Evolutionary conservation across 345 rosid species (phyloP).

Genomic region (Hibiscus trionum): DNA sequence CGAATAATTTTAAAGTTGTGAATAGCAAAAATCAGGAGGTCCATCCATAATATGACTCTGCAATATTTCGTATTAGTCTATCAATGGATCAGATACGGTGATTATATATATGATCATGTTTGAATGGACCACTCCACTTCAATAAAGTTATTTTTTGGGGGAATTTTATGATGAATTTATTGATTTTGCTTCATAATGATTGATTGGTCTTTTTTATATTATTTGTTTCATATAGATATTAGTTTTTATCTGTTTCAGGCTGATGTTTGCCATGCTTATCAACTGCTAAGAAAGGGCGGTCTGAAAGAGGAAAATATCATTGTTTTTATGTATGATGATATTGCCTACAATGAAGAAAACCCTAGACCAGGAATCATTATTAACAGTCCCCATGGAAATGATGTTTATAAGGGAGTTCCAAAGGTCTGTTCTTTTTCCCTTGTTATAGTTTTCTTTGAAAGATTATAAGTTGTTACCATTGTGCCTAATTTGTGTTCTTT

Average conservation of each 20-base stretch:
- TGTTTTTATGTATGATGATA: conserved; percentile 95
- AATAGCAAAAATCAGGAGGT: too few species aligned
- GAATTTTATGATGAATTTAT: background rate
- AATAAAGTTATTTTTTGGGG: conserved; percentile 1
- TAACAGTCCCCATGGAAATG: conserved; percentile 69
- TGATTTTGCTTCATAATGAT: background rate
- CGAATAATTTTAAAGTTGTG: too few species aligned
- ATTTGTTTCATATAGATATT: background rate
- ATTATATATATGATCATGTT: background rate
- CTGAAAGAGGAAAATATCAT: conserved; percentile 88
- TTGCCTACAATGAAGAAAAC: conserved; percentile 64
- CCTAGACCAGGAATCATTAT: conserved; percentile 82
- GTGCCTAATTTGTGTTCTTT: conserved; percentile 3
- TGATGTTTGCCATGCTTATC: conserved; percentile 93
- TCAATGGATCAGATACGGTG: too few species aligned
- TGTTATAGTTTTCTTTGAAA: background rate
- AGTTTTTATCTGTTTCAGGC: conserved; percentile 32
- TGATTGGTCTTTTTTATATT: background rate
- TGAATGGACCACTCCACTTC: background rate
- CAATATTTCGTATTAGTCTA: too few species aligned
- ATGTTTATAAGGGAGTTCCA: conserved; percentile 89
- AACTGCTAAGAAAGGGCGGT: conserved; percentile 80
- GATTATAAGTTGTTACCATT: background rate
- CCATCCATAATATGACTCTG: too few species aligned
- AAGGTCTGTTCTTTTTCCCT: conserved; percentile 39